A percentile compares a stretch with the other conserved stretches of the same genome.
Conservation (phyloP, 2,329 filamentous ascomycete species). For the Hypocrella siamensis region DNA sequence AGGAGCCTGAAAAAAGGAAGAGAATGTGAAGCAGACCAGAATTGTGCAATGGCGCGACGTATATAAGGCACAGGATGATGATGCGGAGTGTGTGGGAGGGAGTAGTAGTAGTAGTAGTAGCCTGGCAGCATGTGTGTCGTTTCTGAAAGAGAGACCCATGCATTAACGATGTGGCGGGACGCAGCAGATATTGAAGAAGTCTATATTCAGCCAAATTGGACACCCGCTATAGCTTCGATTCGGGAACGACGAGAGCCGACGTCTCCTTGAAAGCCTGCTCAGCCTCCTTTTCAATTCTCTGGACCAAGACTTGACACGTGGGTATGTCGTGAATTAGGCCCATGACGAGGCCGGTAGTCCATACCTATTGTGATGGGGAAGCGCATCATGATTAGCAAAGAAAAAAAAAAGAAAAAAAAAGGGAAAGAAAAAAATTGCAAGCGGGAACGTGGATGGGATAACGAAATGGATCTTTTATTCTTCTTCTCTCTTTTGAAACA, state of each 20-base stretch:
- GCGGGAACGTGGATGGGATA: background rate
- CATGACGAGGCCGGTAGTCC: constrained; percentile 95
- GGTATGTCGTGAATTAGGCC: constrained; percentile 74
- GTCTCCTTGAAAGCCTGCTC: constrained; percentile 47
- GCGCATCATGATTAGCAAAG: constrained; percentile 6
- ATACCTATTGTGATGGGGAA: constrained; percentile 44
- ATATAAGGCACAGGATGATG: too few species aligned
- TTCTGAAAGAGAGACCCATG: too few species aligned
- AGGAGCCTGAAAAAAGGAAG: too few species aligned
- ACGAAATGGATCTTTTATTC: background rate
- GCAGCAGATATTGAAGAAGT: too few species aligned
- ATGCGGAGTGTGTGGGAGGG: too few species aligned
- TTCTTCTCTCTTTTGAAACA: too few species aligned
- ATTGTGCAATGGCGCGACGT: too few species aligned
- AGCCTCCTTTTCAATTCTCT: constrained; percentile 64
- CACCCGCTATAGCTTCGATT: constrained; percentile 47
- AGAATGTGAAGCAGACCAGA: too few species aligned
- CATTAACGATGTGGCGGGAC: too few species aligned
- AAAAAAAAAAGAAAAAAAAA: constrained; percentile 1
- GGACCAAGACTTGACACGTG: constrained; percentile 52
- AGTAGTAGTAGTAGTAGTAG: too few species aligned
- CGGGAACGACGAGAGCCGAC: constrained; percentile 35
- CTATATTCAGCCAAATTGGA: too few species aligned
- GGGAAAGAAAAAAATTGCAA: background rate
- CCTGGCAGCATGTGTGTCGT: too few species aligned